Base-by-base conservation (phyloP, 2,329 filamentous ascomycete species). In the Colletotrichum costaricense region DNA sequence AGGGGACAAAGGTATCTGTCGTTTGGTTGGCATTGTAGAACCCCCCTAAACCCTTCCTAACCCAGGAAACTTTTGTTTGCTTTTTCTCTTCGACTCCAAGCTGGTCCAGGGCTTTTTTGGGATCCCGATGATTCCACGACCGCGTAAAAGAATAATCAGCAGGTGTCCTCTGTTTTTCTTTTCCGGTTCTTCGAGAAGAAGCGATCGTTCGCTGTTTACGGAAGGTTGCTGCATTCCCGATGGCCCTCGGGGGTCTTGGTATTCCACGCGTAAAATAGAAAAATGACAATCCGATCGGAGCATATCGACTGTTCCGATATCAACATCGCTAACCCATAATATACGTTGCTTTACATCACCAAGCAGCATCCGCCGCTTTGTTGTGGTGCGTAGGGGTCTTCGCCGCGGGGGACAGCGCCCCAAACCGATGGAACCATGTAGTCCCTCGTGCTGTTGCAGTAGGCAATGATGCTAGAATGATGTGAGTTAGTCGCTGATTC, bases 401-500 rank as follows among this genome's bases (percentile, higher is more conserved):
- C 97, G 83, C 94, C 93, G 88, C 95, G 96, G 81, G 97, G 95
- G 76, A 98, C 95, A 74, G 93, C 91, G 78, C 96, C 96, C 97
- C 97, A 99, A 84, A 97, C 94, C 67, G 95, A 97, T 64, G 95
- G 95, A 67, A 98, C 95, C 97, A 99, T 98, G 88, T 97, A 98
- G 84, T 99, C 97, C 84, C 96, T 94, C 79, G 97, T 98, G 85
- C 94, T 95, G 85, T 97, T 97, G 86, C 96, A 98, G 87, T 98
- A 98, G 78, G 95, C 94, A 83, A 98, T 98, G 83, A 98, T 94
- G 84, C 97, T 99, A 81, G 26, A 71, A 63, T 6, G 6, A 30
- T 7, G 42, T 2, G n/a, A 49, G 33, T 73, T 65, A 33, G 67
- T 55, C 22, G 63, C 75, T 42, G 72, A 8, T 28, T 63, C 22